phyloP scores from a whole-genome alignment of 2,329 filamentous ascomycete genomes.

The Leptodontidium sp. region DNA sequence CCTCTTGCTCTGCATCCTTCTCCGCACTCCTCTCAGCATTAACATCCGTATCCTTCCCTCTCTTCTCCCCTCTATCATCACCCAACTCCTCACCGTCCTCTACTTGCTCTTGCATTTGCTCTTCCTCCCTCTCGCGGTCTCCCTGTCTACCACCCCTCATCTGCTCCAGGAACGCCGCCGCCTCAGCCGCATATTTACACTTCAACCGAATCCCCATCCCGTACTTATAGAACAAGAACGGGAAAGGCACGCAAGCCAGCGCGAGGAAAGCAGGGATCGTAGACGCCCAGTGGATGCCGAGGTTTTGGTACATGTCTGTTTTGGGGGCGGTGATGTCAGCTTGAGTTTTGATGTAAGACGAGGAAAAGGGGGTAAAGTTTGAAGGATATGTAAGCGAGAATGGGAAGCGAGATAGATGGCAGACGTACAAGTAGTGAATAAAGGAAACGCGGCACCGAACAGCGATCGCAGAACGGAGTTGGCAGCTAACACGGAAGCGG shows the following conservation, averaged over 20 bases:
- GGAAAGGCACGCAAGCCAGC: conserved; percentile 75
- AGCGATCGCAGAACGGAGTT: conserved; percentile 75
- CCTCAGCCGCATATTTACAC: conserved; percentile 75
- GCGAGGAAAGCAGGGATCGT: conserved; percentile 78
- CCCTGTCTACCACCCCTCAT: conserved; percentile 19
- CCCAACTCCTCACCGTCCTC: background rate
- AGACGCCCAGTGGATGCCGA: conserved; percentile 76
- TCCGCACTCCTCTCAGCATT: background rate
- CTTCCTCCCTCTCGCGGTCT: background rate
- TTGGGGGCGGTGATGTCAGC: background rate
- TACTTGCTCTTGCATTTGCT: conserved; percentile 13
- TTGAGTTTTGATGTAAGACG: conserved; percentile 36
- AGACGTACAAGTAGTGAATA: conserved; percentile 65
- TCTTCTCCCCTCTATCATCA: conserved; percentile 14
- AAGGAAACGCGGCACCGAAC: conserved; percentile 76
- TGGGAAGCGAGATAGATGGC: background rate
- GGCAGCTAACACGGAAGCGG: conserved; percentile 77
- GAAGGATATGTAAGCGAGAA: conserved; percentile 8
- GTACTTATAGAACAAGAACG: conserved; percentile 80
- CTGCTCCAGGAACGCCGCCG: conserved; percentile 52
- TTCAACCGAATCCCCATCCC: conserved; percentile 68
- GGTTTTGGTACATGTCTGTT: conserved; percentile 49
- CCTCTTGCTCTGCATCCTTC: background rate
- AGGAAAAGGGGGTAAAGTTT: background rate
- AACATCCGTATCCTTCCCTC: background rate